Base-by-base conservation (phyloP, 2,329 filamentous ascomycete species). In the Blumeria hordei region DNA sequence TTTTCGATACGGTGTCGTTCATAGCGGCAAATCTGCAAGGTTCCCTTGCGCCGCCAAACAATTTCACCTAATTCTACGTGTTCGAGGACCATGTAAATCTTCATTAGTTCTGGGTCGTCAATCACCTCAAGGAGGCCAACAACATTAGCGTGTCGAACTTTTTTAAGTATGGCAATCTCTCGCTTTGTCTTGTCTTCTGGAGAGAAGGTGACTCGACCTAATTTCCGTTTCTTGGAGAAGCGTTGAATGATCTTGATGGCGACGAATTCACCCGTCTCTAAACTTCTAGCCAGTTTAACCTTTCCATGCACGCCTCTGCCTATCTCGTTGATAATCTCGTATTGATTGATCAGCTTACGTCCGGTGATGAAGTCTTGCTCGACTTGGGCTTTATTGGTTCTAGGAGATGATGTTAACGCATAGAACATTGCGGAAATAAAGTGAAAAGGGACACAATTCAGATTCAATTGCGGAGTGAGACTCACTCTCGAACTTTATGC, bases 161-260 rank as follows among this genome's bases (percentile, higher is more conserved):
- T 98, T 69, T 98, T 98, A 63, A 98, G 73, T 56, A 98, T 96
- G 65, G 92, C 92, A 59, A 98, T 94, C 70, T 98, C 92, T 66
- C 85, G 83, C 71, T 94, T 95, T 56, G 85, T 87, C 71, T 88
- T 90, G 67, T 86, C 82, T 63, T 80, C 76, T 3, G 76, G 77
- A 0, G 76, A 77, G 58, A 78, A 76, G 1, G 75, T 80, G 55
- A 90, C 82, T 65, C 85, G 85, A 54, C 92, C 92, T n/a, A 98
- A 74, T 32, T 90, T 84, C 55, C 88, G 81, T 62, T 86, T 87
- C 70, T 94, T 95, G 54, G 90, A 94, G 66, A 92, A 94, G 39
- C 92, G 81, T 56, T 94, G 87, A 50, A 98, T 94, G 63, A 98
- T 98, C 71, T 98, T 98, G 74, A 98, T 95, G 56, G 92, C 92